Conservation (phyloP, 768 basidiomycete genomes). For the Boletales sp. region DNA sequence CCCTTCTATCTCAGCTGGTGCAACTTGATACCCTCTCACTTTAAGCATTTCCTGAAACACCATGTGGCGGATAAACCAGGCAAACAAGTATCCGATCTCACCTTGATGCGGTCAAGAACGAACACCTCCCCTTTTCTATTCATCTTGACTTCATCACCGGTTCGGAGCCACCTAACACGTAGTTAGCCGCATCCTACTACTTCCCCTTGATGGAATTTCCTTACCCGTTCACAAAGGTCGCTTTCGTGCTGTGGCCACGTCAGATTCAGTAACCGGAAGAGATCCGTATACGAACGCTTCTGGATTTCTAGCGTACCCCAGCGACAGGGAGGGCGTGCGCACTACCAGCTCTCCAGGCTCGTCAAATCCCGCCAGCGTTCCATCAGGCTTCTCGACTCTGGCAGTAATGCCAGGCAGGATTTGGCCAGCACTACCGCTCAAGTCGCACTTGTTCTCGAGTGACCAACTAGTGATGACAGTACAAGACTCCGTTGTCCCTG, state of each 20-base stretch:
- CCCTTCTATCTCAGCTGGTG: slow-evolving; percentile 65
- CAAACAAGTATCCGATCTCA: slow-evolving; percentile 16
- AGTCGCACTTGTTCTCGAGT: slow-evolving; percentile 41
- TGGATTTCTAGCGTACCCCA: slow-evolving; percentile 56
- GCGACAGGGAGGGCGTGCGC: slow-evolving; percentile 55
- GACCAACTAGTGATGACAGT: slow-evolving; percentile 50
- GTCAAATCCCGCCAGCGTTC: slow-evolving; percentile 49
- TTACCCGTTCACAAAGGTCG: slow-evolving; percentile 55
- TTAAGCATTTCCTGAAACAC: slow-evolving; percentile 63
- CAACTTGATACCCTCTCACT: slow-evolving; percentile 55
- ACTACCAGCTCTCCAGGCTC: slow-evolving; percentile 64
- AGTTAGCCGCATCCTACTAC: neutral
- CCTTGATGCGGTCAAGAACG: slow-evolving; percentile 73
- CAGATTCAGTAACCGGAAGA: neutral
- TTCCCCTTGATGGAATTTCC: neutral
- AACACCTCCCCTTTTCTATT: slow-evolving; percentile 60
- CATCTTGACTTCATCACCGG: slow-evolving; percentile 68
- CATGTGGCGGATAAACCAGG: neutral
- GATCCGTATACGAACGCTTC: slow-evolving; percentile 46
- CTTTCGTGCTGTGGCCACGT: slow-evolving; percentile 46
- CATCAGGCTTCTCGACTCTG: slow-evolving; percentile 56
- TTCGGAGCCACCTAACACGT: slow-evolving; percentile 54
- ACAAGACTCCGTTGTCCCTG: slow-evolving; percentile 64
- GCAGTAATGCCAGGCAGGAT: slow-evolving; percentile 55
- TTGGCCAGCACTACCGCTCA: slow-evolving; percentile 54